Conservation (phyloP, 768 basidiomycete species). For the Coprinellus micaceus region DNA sequence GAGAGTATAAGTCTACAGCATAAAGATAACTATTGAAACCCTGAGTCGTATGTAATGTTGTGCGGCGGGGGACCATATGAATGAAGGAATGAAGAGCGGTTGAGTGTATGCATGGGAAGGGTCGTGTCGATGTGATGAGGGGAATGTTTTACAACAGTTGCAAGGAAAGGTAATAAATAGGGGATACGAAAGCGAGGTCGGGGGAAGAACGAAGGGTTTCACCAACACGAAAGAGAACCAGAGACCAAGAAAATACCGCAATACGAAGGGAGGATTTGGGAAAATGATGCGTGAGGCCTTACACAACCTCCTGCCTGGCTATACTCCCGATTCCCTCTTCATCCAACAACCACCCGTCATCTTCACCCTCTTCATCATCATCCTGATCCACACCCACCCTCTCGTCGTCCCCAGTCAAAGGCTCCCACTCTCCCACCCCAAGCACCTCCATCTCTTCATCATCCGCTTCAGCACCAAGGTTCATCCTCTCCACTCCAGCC, state of each 20-base stretch:
- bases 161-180: too few relatives aligned
- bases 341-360: constrained; percentile 28
- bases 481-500: neutral
- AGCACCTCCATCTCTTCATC: constrained; percentile 13
- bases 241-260: neutral
- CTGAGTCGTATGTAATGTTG: too few relatives aligned
- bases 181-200: neutral
- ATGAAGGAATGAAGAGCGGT: too few relatives aligned
- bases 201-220: neutral
- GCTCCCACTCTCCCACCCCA: constrained; percentile 13
- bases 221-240: too few relatives aligned
- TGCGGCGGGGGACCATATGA: too few relatives aligned
- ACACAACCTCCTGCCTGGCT: constrained; percentile 24
- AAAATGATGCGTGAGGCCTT: neutral
- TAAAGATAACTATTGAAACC: too few relatives aligned
- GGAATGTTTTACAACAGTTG: too few relatives aligned
- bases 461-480: neutral
- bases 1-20: too few relatives aligned
- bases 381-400: constrained; percentile 11
- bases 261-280: neutral
- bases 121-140: too few relatives aligned
- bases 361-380: constrained; percentile 27
- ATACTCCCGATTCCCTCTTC: constrained; percentile 24
- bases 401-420: constrained; percentile 13
- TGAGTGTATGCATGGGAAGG: too few relatives aligned